Base-by-base conservation (phyloP, 495 filamentous ascomycete species). In the Talaromyces ruber region DNA sequence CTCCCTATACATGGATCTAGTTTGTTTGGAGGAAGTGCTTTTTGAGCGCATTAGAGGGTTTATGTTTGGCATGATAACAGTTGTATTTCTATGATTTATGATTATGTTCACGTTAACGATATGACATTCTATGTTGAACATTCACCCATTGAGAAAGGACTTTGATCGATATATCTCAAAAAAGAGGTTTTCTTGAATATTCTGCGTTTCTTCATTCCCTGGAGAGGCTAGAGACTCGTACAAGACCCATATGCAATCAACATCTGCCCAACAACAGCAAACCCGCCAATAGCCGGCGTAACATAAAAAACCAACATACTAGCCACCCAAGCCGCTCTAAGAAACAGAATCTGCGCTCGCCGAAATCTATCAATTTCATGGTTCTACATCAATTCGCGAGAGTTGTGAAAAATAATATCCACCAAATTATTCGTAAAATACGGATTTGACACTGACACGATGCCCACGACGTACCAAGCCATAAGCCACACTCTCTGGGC, bases 221-320 rank as follows among this genome's bases (percentile, higher is more conserved):
- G 30, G 30, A 32, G 11, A 34, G 30, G 12, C 16, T 39, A 39
- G 12, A 39, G 34, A 16, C 34, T 39, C 12, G 34, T 39, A 28
- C 51, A 54, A 14, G 51, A 26, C 9, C 51, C 51, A 28, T 54
- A 54, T 8, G 18, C 51, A 54, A 54, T 26, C 22, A 54, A 47
- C 71, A 71, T 72, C 45, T 65, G 57, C 6, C 47, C 58, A n/a
- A 73, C 71, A 26, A 69, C 62, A 1, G 68, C 65, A 60, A 73
- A 71, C 4, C 67, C 67, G n/a, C 70, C 70, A 47, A 72, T 68
- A 5, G 70, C 62, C 9, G 58, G 61, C 18, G 53, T 66, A 29
- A 59, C 55, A 52, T 64, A 72, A 30, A 67, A 56, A 53, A 66
- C 58, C 22, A 54, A 28, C 21, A 54, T 28, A 28, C 47, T 18